Base-by-base conservation (phyloP, 257 asterid genomes). In the Cinchona pubescens region DNA sequence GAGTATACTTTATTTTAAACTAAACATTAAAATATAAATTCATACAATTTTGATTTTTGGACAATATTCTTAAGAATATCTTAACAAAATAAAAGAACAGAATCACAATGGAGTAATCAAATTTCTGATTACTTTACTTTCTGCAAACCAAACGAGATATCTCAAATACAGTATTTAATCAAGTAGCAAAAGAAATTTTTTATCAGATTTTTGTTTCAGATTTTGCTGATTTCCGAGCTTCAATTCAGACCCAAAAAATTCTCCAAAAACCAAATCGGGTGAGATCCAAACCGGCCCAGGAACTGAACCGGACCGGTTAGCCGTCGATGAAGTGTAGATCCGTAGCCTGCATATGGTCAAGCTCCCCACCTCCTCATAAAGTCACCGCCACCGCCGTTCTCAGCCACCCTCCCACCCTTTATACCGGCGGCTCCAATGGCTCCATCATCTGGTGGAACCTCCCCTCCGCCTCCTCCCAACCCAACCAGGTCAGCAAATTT, bases 371-470 rank as follows among this genome's bases (percentile, higher is more conserved):
- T 82, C 85, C 71, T 67, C 99, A 94, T 51, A 82, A 74, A 81
- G 98, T 94, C 81, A 94, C 94, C 83, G 88, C 99, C 83, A 85
- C 83, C 82, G 91, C 97, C 59, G 91, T 85, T 25, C 86, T 94
- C 71, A 73, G 73, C 73, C 82, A 84, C 53, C 98, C 98, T 75
- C 87, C 90, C 71, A 88, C 96, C 63, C 97, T 94, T 27, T 92
- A 91, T 90, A 94, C 99, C 77, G 99, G 98, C 77, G 99, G 96
- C 82, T 87, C 96, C 72, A 94, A 94, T 89, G 99, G 98, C 92
- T 89, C 98, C 90, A 92, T 94, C 92, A 84, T 92, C 91, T 89
- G 97, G 91, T 94, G 99, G 98, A 89, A 85, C 79, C 86, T 92
- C 84, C 56, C 80, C 78, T 73, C 87, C 76, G 71, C 87, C 71